phyloP scores from a whole-genome alignment of 2,329 filamentous ascomycete species.

The Fusarium chaquense region DNA sequence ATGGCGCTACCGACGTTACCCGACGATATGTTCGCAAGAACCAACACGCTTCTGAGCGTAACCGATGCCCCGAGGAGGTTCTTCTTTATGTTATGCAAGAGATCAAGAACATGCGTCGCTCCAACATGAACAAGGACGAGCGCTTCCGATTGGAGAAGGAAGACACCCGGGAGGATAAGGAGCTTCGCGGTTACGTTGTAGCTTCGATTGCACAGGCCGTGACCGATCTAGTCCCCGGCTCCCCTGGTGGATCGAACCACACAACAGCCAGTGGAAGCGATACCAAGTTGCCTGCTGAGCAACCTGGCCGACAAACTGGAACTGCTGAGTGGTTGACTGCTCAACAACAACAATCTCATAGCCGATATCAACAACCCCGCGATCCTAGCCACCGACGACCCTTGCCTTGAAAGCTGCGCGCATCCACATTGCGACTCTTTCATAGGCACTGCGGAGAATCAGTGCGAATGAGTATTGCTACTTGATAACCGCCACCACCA shows the following conservation, averaged over 20 bases:
- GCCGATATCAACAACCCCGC: constrained; percentile 59
- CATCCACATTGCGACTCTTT: constrained; percentile 34
- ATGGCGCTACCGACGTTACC: constrained; percentile 78
- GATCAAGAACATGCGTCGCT: constrained; percentile 85
- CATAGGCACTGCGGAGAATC: constrained; percentile 8
- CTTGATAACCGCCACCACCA: constrained; percentile 9
- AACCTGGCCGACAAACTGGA: constrained; percentile 65
- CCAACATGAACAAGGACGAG: constrained; percentile 87
- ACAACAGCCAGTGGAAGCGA: constrained; percentile 59
- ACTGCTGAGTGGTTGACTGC: constrained; percentile 65
- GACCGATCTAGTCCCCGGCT: constrained; percentile 71
- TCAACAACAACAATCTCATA: constrained; percentile 58
- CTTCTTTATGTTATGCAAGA: constrained; percentile 92
- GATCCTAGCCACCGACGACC: constrained; percentile 59
- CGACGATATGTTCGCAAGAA: constrained; percentile 77
- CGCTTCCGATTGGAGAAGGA: constrained; percentile 85
- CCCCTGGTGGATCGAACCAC: constrained; percentile 46
- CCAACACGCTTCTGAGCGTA: constrained; percentile 79
- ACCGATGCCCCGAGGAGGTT: constrained; percentile 86
- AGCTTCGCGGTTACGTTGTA: constrained; percentile 80
- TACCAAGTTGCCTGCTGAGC: constrained; percentile 71
- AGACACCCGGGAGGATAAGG: constrained; percentile 79
- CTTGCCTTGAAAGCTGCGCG: constrained; percentile 48
- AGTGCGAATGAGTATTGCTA: constrained; percentile 11
- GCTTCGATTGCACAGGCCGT: constrained; percentile 79